Evolutionary conservation across 768 basidiomycete genomes (phyloP).

Genomic region (Exsudoporus frostii): DNA sequence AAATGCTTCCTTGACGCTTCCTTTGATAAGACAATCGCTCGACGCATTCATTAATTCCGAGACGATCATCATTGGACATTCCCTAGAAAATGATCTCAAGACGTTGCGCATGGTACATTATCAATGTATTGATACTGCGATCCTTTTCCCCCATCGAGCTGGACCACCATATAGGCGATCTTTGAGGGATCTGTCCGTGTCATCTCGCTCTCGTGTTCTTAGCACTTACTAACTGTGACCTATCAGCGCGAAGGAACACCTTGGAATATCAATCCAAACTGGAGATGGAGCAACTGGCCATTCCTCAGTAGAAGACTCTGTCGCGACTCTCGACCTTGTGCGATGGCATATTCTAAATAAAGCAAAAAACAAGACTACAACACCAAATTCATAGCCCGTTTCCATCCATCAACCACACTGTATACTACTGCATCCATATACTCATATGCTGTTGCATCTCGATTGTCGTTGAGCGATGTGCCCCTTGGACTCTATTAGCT

Average conservation of each 20-base stretch:
- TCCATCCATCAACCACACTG: not conserved
- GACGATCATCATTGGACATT: slow-evolving; percentile 88
- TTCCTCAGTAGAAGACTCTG: slow-evolving; percentile 87
- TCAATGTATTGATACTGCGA: slow-evolving; percentile 81
- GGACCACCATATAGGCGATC: slow-evolving; percentile 78
- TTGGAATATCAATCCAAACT: slow-evolving; percentile 79
- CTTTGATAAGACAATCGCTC: slow-evolving; percentile 63
- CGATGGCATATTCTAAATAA: slow-evolving; percentile 75
- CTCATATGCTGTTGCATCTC: not conserved
- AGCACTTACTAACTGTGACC: slow-evolving; percentile 7
- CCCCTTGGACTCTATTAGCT: not conserved
- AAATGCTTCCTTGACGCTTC: slow-evolving; percentile 64
- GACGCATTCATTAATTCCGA: slow-evolving; percentile 69
- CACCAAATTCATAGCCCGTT: slow-evolving; percentile 13
- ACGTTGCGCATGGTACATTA: slow-evolving; percentile 86
- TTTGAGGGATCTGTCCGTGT: slow-evolving; percentile 72
- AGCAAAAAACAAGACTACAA: slow-evolving; percentile 31
- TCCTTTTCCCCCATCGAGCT: slow-evolving; percentile 81
- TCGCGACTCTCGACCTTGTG: slow-evolving; percentile 85
- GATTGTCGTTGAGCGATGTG: not conserved
- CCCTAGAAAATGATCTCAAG: slow-evolving; percentile 91
- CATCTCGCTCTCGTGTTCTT: not conserved
- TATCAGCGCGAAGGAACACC: slow-evolving; percentile 72
- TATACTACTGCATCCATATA: slow-evolving; percentile 1
- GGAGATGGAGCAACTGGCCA: slow-evolving; percentile 77